Percentiles rank a stretch among this genome's conserved stretches.
phyloP scores from a whole-genome alignment of 2,329 filamentous ascomycete species.

The Nemania bipapillata region DNA sequence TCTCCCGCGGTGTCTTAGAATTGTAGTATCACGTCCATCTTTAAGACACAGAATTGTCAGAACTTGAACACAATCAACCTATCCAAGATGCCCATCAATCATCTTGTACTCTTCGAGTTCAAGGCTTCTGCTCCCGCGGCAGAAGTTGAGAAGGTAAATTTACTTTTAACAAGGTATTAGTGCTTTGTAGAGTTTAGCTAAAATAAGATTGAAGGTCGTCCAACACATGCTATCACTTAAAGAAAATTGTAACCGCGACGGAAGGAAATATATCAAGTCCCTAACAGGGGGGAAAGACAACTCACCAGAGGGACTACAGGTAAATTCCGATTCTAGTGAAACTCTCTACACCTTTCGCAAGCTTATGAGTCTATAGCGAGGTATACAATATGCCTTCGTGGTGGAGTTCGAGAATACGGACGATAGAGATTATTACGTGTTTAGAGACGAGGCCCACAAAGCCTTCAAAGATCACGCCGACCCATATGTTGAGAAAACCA shows the following conservation, averaged over 20 bases:
- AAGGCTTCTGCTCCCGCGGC: conserved; percentile 42
- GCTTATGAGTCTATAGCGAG: conserved; percentile 48
- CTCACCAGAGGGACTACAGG: conserved; percentile 69
- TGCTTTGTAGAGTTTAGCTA: background rate
- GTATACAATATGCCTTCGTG: conserved; percentile 58
- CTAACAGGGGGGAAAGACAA: conserved; percentile 70
- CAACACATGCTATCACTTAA: conserved; percentile 64
- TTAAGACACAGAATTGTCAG: background rate
- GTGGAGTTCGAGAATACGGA: conserved; percentile 54
- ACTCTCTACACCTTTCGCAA: background rate
- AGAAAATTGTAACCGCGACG: conserved; percentile 69
- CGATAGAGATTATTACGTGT: conserved; percentile 58
- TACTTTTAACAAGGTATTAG: no score
- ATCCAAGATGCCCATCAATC: conserved; percentile 44
- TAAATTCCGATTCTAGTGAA: conserved; percentile 51
- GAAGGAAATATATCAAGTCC: conserved; percentile 68
- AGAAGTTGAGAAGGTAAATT: conserved; percentile 30
- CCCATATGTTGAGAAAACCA: background rate
- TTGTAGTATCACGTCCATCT: no score
- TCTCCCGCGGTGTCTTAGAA: no score
- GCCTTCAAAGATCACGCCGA: conserved; percentile 44
- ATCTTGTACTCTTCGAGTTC: conserved; percentile 48
- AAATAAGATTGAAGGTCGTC: background rate
- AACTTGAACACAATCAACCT: background rate
- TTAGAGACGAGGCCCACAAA: conserved; percentile 54